phyloP scores from a whole-genome alignment of 495 filamentous ascomycete species.

The Penicillium waksmanii region DNA sequence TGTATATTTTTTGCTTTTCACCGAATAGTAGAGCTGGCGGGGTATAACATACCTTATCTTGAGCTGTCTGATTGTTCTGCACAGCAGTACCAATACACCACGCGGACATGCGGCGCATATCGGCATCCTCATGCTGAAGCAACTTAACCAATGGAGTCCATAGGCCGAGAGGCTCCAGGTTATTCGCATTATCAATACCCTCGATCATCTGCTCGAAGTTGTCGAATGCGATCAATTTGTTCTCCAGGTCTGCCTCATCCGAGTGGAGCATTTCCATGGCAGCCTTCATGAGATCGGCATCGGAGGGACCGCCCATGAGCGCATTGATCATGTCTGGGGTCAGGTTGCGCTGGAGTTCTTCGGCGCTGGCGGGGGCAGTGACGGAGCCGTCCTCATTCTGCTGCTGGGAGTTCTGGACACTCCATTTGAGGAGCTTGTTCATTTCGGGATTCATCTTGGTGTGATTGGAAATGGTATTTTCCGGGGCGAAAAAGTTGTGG shows the following conservation, averaged over 20 bases:
- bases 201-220: conserved; percentile 95
- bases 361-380: conserved; percentile 46
- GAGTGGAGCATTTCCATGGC: conserved; percentile 74
- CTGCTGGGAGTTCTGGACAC: conserved; percentile 75
- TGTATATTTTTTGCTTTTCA: no score
- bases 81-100: conserved; percentile 95
- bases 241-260: conserved; percentile 66
- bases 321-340: conserved; percentile 67
- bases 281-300: conserved; percentile 86
- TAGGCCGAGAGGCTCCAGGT: conserved; percentile 72
- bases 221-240: conserved; percentile 88
- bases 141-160: conserved; percentile 79
- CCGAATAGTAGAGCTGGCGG: no score
- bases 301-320: conserved; percentile 79
- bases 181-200: conserved; percentile 93
- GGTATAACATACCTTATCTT: conserved; percentile 62
- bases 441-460: conserved; percentile 58
- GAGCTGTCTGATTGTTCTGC: conserved; percentile 86
- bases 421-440: conserved; percentile 90
- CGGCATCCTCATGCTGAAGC: conserved; percentile 66
- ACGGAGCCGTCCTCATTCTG: conserved; percentile 31
- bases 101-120: conserved; percentile 79
- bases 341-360: conserved; percentile 48
- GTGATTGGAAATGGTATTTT: conserved; percentile 5
- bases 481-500: no score